Evolutionary conservation across 2,329 filamentous ascomycete genomes (phyloP).

Genomic region (Claviceps pusilla): DNA sequence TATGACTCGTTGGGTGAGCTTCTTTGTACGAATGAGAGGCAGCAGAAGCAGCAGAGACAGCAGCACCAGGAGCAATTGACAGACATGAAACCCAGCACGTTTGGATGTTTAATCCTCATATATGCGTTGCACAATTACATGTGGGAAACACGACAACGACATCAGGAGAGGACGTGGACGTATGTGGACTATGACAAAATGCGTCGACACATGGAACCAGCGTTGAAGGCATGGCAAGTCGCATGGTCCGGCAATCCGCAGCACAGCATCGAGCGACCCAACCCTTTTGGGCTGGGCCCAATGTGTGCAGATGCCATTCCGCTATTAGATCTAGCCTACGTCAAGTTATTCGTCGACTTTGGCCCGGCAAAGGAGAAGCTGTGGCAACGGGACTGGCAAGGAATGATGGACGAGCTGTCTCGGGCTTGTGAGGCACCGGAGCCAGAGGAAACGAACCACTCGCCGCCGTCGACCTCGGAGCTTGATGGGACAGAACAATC

Average conservation of each 20-base stretch:
- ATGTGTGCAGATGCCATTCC: conserved; percentile 84
- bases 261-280: conserved; percentile 71
- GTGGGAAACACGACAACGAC: conserved; percentile 87
- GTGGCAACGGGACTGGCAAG: conserved; percentile 87
- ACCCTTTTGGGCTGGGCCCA: conserved; percentile 66
- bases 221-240: conserved; percentile 82
- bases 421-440: conserved; percentile 52
- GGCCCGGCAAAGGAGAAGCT: conserved; percentile 83
- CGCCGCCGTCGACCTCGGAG: conserved; percentile 30
- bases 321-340: conserved; percentile 78
- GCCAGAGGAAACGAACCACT: conserved; percentile 47
- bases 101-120: conserved; percentile 81
- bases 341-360: conserved; percentile 86
- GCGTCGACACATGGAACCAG: conserved; percentile 89
- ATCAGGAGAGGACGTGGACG: conserved; percentile 80
- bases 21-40: conserved; percentile 56
- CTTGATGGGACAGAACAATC: conserved; percentile 27
- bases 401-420: conserved; percentile 75
- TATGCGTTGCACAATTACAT: conserved; percentile 96
- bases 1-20: conserved; percentile 68
- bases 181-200: conserved; percentile 86
- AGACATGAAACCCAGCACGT: conserved; percentile 70
- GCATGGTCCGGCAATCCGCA: conserved; percentile 80
- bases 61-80: conserved; percentile 25
- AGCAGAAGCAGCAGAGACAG: too few relatives aligned